Evolutionary conservation across 2,329 filamentous ascomycete species (phyloP).

Genomic region (Botryosphaeria agaves): DNA sequence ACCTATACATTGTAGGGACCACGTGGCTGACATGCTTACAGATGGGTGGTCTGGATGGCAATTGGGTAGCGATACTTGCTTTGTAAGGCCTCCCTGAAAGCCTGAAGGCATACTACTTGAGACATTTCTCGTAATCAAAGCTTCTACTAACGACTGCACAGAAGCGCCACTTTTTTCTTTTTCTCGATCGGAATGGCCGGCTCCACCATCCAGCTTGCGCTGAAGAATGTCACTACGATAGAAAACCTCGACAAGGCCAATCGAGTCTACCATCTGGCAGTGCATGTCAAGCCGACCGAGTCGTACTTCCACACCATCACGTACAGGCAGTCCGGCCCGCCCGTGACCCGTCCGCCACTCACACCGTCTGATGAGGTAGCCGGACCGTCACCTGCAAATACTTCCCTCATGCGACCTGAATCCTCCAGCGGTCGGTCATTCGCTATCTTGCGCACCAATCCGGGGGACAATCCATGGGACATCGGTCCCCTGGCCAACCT

Average conservation of each 20-base stretch:
- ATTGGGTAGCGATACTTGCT: not conserved
- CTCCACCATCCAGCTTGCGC: conserved; percentile 52
- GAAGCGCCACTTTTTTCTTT: conserved; percentile 54
- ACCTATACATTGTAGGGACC: no score
- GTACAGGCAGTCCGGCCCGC: not conserved
- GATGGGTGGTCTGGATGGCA: not conserved
- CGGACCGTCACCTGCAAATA: no score
- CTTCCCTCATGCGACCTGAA: conserved; percentile 1
- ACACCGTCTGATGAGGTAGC: no score
- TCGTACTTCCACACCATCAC: not conserved
- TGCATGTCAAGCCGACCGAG: not conserved
- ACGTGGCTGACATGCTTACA: no score
- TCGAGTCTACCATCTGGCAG: not conserved
- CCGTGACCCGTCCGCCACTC: not conserved
- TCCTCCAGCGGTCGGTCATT: conserved; percentile 38
- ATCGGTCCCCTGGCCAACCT: conserved; percentile 55
- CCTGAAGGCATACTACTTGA: not conserved
- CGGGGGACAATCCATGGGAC: conserved; percentile 76
- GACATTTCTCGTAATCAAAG: no score
- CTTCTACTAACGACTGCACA: conserved; percentile 10
- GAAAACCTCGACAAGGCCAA: conserved; percentile 43
- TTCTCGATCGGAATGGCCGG: conserved; percentile 64
- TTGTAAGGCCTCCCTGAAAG: conserved; percentile 1
- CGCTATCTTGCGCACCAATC: conserved; percentile 56
- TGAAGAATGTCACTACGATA: conserved; percentile 67